These are phyloP conservation scores for Yamadazyma triangularis DNA, from an alignment of 1,139 yeast genomes.

Conservation along the genomic window DNA sequence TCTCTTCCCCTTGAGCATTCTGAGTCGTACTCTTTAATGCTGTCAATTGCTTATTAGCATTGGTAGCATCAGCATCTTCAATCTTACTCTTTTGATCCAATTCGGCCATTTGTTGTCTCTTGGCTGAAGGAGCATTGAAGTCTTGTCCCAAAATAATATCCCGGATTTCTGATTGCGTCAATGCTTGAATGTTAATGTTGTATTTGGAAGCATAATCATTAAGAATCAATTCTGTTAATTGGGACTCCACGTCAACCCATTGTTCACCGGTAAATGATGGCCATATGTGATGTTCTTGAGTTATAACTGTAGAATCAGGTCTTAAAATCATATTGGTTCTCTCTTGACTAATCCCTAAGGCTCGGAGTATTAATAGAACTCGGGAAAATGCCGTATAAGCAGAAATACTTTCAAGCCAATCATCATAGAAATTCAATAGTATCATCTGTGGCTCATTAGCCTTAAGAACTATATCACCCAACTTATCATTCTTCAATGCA, in stretches of 20 bases:
- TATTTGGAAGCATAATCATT: slow-evolving; percentile 82
- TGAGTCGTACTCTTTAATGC: slow-evolving; percentile 83
- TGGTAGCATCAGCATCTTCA: slow-evolving; percentile 11
- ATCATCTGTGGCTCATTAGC: slow-evolving; percentile 96
- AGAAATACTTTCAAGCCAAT: slow-evolving; percentile 81
- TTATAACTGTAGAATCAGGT: slow-evolving; percentile 66
- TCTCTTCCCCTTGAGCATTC: slow-evolving; percentile 95
- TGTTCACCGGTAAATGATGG: slow-evolving; percentile 84
- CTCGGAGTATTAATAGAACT: slow-evolving; percentile 72
- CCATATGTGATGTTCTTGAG: slow-evolving; percentile 87
- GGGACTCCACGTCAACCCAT: slow-evolving; percentile 88
- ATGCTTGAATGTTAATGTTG: slow-evolving; percentile 77
- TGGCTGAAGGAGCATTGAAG: slow-evolving; percentile 81
- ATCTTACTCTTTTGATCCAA: slow-evolving; percentile 47
- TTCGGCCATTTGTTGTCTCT: slow-evolving; percentile 74
- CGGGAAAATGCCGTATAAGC: slow-evolving; percentile 95
- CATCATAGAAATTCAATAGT: slow-evolving; percentile 85
- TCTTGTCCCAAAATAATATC: slow-evolving; percentile 95
- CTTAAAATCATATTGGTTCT: slow-evolving; percentile 70
- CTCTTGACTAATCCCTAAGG: slow-evolving; percentile 73
- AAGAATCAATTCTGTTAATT: slow-evolving; percentile 81
- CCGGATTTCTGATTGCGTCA: slow-evolving; percentile 90
- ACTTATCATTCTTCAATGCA: slow-evolving; percentile 75
- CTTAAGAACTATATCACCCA: slow-evolving; percentile 72
- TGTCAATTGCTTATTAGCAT: slow-evolving; percentile 46